These are phyloP conservation scores for Oryza punctata DNA, from an alignment of 176 grass and related monocot genomes.

Conservation along the genomic window DNA sequence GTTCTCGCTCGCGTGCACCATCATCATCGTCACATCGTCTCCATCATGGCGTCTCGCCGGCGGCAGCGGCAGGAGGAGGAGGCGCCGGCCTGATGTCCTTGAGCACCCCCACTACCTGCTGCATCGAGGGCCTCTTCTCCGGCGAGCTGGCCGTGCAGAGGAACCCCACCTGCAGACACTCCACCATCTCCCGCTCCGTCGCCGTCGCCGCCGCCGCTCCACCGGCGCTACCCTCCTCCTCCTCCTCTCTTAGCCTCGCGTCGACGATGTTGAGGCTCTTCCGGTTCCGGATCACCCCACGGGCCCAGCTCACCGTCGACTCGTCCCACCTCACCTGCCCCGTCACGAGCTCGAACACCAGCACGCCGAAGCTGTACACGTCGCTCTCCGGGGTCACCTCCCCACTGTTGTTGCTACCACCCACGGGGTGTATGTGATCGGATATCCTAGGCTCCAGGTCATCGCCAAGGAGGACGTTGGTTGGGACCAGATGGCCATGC, in stretches of 20 bases:
- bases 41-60: not conserved
- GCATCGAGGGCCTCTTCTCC: constrained; percentile 82
- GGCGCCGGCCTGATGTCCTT: constrained; percentile 60
- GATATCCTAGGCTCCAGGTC: constrained; percentile 75
- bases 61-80: not conserved
- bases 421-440: constrained; percentile 27
- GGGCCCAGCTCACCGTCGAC: constrained; percentile 36
- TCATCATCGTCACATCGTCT: not conserved
- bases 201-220: not conserved
- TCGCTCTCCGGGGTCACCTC: constrained; percentile 31
- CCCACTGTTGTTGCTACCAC: too few species aligned
- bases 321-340: constrained; percentile 52
- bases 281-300: constrained; percentile 48
- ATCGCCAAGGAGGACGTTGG: constrained; percentile 73
- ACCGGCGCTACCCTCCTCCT: not conserved
- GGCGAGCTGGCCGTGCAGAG: constrained; percentile 64
- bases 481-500: constrained; percentile 62
- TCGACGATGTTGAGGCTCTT: constrained; percentile 59
- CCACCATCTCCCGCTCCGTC: constrained; percentile 48
- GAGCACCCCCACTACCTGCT: constrained; percentile 82
- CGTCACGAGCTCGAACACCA: constrained; percentile 68
- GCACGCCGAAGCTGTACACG: constrained; percentile 68
- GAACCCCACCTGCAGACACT: constrained; percentile 70
- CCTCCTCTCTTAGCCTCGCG: constrained; percentile 25
- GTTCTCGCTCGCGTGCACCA: not conserved